These are phyloP conservation scores for Aspergillus sp. DNA, from an alignment of 2,329 filamentous ascomycete genomes.

Conservation along the genomic window DNA sequence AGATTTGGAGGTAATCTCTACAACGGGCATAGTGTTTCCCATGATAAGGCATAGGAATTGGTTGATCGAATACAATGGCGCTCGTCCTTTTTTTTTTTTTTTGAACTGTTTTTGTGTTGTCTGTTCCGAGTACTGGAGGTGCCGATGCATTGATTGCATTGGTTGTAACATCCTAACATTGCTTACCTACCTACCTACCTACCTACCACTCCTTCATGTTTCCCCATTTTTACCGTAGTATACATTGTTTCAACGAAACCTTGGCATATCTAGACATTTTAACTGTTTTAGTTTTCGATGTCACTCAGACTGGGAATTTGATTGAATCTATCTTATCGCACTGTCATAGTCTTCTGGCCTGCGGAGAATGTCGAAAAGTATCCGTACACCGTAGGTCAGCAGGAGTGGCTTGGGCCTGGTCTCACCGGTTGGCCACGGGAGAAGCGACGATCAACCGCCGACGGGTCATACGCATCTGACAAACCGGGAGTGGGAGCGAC, in stretches of 20 bases:
- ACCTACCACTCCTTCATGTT: neutral
- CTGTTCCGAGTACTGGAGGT: slow-evolving; percentile 9
- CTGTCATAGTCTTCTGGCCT: neutral
- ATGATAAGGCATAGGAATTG: slow-evolving; percentile 20
- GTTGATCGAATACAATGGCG: slow-evolving; percentile 28
- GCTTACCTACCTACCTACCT: neutral
- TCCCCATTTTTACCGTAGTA: neutral
- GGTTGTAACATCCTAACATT: slow-evolving; percentile 3
- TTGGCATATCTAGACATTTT: neutral
- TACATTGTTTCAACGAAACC: neutral
- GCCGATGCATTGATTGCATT: slow-evolving; percentile 20
- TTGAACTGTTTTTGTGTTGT: slow-evolving; percentile 12
- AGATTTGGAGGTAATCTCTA: slow-evolving; percentile 39
- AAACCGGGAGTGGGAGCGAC: no score
- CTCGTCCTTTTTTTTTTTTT: slow-evolving; percentile 18
- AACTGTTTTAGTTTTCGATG: neutral
- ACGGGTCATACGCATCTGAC: neutral
- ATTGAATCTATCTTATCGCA: neutral
- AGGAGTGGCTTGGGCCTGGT: neutral
- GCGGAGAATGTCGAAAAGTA: neutral
- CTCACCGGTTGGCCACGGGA: neutral
- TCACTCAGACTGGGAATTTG: neutral
- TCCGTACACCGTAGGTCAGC: neutral
- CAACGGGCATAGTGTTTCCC: slow-evolving; percentile 9
- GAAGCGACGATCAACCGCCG: neutral